Evolutionary conservation across 116 monocot species (phyloP).

Genomic region (Cymodocea nodosa): DNA sequence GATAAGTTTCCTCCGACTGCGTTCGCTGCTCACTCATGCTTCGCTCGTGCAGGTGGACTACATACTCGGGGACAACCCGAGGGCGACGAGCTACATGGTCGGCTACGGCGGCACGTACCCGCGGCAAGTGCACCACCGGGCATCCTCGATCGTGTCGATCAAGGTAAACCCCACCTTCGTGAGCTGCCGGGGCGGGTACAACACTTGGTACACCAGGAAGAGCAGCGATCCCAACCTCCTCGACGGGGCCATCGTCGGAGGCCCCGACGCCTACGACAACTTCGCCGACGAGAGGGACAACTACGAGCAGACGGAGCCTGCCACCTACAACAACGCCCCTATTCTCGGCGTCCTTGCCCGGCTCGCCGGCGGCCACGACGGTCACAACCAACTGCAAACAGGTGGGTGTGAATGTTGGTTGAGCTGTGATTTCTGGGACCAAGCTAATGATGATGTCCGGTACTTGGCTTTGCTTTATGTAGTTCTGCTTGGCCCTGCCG

Average conservation of each 20-base stretch:
- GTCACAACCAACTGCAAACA: slow-evolving; percentile 45
- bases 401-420: slow-evolving; percentile 18
- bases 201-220: slow-evolving; percentile 53
- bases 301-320: slow-evolving; percentile 85
- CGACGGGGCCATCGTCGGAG: slow-evolving; percentile 82
- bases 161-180: slow-evolving; percentile 56
- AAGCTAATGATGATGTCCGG: too few species aligned
- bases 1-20: neutral
- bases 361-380: slow-evolving; percentile 31
- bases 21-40: neutral
- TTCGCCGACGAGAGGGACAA: slow-evolving; percentile 84
- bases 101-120: slow-evolving; percentile 76
- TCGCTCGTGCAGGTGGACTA: slow-evolving; percentile 45
- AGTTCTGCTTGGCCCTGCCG: too few species aligned
- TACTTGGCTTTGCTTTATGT: too few species aligned
- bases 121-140: slow-evolving; percentile 87
- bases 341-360: slow-evolving; percentile 67
- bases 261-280: slow-evolving; percentile 80
- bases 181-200: slow-evolving; percentile 65
- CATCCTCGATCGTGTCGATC: slow-evolving; percentile 83
- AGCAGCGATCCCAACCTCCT: slow-evolving; percentile 67
- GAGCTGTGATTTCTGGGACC: too few species aligned
- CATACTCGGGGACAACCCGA: slow-evolving; percentile 82
- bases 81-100: slow-evolving; percentile 96
- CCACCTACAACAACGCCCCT: slow-evolving; percentile 93